Evolutionary conservation across 345 rosid genomes (phyloP), one percentile per base, ranked within the genome.

Genomic region (Brassica rapa): DNA sequence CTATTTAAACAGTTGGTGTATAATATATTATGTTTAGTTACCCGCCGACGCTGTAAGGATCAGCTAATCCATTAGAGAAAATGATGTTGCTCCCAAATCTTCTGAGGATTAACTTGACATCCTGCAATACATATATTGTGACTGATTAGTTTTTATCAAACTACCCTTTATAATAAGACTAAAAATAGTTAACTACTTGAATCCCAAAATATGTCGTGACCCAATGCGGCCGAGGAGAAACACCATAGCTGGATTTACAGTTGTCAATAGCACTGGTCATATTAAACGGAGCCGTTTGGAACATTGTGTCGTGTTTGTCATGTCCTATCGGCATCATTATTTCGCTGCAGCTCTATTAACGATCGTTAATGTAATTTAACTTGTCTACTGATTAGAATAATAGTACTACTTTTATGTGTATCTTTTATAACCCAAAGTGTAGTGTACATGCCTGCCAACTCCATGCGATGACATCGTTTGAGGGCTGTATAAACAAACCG

Each of bases 221-320:
- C 97, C 96, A 92, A 63, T 89, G 92, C 57, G 92, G 93, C 63
- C 82, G 82, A 59, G 97, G 92, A 33, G 61, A 30, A 74, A 92
- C 86, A 23, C 92, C 91, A 72, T 82, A 90, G 15, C 12, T 6
- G 19, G 76, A 67, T 51, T 82, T 27, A 85, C 97, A 92, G 3
- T 53, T 62, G 0, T 73, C 69, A 6, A 72, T 80, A 78, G 70
- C 88, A 33, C 25, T 78, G 2, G 46, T 79, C 6, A 92, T 79
- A 77, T 86, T 72, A 76, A 86, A 88, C 19, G 90, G 92, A 0
- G 67, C 59, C 10, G 86, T 73, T 74, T 81, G 88, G 57, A 89
- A 90, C 97, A 92, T 90, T 0, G 88, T 80, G 25, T 82, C 78
- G 53, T 76, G 29, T 46, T 72, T 68, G 66, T 82, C 85, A 14